Percentiles rank a stretch among this genome's conserved stretches.
phyloP scores from a whole-genome alignment of 2,329 filamentous ascomycete species.

The Penicillium sp. region DNA sequence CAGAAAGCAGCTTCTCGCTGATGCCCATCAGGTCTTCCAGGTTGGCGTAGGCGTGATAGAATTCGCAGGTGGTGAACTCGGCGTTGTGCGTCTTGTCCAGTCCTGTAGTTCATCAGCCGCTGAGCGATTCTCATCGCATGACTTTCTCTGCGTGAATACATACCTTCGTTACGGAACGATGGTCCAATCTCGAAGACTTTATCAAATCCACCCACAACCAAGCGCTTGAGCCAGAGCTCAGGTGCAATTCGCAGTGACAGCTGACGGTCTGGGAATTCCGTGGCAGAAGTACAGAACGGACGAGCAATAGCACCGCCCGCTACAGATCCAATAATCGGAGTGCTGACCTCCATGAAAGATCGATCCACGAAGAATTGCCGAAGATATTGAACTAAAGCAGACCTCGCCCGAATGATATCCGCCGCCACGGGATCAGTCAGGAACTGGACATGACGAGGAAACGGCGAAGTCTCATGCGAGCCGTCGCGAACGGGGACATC shows the following conservation, averaged over 20 bases:
- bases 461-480: constrained; percentile 68
- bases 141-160: constrained; percentile 2
- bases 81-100: constrained; percentile 90
- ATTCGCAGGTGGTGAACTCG: constrained; percentile 96
- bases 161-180: constrained; percentile 87
- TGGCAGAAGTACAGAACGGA: constrained; percentile 77
- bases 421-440: constrained; percentile 68
- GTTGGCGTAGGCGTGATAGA: constrained; percentile 82
- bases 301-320: constrained; percentile 86
- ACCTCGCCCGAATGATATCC: constrained; percentile 70
- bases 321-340: constrained; percentile 76
- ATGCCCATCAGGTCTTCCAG: constrained; percentile 69
- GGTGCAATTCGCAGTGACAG: constrained; percentile 85
- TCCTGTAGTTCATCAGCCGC: constrained; percentile 34
- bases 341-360: constrained; percentile 82
- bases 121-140: neutral
- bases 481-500: constrained; percentile 69
- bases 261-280: constrained; percentile 68
- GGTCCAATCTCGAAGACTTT: constrained; percentile 90
- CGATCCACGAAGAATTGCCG: constrained; percentile 69
- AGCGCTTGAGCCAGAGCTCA: constrained; percentile 89
- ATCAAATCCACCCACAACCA: constrained; percentile 85
- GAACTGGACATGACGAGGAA: constrained; percentile 81
- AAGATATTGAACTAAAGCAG: constrained; percentile 69
- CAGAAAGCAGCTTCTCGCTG: constrained; percentile 69